A percentile compares a stretch with the other conserved stretches of the same genome.
Conservation (phyloP, 192 early-diverging fungal genomes). For the Coemansia sp. region DNA sequence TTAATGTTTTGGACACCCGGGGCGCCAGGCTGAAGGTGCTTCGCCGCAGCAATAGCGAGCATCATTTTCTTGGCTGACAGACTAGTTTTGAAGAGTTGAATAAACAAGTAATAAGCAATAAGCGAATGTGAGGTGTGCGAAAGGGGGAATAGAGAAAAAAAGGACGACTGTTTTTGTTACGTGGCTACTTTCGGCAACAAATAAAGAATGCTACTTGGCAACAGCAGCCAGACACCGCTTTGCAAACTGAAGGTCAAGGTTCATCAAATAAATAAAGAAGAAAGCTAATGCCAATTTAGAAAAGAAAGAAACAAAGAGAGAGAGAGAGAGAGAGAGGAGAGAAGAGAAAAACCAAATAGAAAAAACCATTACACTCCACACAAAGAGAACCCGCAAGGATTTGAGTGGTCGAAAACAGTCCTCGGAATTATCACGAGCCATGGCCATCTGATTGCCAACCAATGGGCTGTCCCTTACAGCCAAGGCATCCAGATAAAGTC, state of each 20-base stretch:
- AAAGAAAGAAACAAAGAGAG: constrained; percentile 3
- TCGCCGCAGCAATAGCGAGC: constrained; percentile 28
- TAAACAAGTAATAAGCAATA: neutral
- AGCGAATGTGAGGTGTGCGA: neutral
- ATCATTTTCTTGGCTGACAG: constrained; percentile 9
- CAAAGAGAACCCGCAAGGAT: neutral
- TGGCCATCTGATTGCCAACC: constrained; percentile 3
- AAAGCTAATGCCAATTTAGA: too few species aligned
- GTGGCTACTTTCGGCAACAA: neutral
- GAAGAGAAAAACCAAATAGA: neutral
- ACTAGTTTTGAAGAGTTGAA: too few species aligned
- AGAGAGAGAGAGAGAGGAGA: neutral
- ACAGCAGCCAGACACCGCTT: neutral
- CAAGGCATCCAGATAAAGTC: constrained; percentile 91
- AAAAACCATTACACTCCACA: neutral
- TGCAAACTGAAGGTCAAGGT: neutral
- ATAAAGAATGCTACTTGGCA: neutral
- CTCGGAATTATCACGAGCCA: neutral
- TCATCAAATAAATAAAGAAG: constrained; percentile 10
- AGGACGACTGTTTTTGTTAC: neutral
- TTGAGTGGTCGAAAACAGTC: neutral
- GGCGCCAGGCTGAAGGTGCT: constrained; percentile 8
- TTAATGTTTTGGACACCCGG: constrained; percentile 7
- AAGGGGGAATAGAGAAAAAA: neutral
- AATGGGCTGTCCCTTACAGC: constrained; percentile 58